Percentiles rank a stretch among this genome's conserved stretches.
phyloP scores from a whole-genome alignment of 371 early-diverging fungal genomes.

The Entomophthora muscae region DNA sequence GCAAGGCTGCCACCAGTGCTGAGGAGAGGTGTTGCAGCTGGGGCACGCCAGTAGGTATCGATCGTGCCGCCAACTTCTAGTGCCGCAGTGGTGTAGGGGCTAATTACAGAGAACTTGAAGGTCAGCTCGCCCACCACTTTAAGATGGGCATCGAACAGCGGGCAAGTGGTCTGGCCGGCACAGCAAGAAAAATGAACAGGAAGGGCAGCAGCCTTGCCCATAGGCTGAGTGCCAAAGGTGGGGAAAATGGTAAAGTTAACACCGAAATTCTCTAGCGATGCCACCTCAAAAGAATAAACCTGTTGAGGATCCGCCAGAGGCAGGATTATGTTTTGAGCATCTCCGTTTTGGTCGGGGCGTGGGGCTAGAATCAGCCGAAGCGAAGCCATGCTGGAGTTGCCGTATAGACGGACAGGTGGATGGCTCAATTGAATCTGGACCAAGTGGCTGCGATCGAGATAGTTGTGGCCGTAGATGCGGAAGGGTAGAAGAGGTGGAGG shows the following conservation, averaged over 20 bases:
- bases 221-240: constrained; percentile 81
- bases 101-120: constrained; percentile 62
- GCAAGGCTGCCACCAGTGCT: constrained; percentile 21
- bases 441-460: constrained; percentile 67
- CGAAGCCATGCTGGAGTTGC: constrained; percentile 43
- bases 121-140: constrained; percentile 76
- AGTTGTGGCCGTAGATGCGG: constrained; percentile 89
- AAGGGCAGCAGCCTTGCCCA: constrained; percentile 75
- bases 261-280: constrained; percentile 46
- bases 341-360: constrained; percentile 30
- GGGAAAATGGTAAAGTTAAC: constrained; percentile 85
- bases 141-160: constrained; percentile 72
- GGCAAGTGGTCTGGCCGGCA: constrained; percentile 30
- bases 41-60: constrained; percentile 94
- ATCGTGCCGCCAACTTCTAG: constrained; percentile 82
- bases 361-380: constrained; percentile 36
- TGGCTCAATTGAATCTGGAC: constrained; percentile 47
- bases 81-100: constrained; percentile 69
- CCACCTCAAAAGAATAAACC: constrained; percentile 67
- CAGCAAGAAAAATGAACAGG: constrained; percentile 41
- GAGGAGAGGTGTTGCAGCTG: constrained; percentile 16
- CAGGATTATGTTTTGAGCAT: constrained; percentile 71
- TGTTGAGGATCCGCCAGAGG: constrained; percentile 68
- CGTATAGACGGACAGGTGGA: constrained; percentile 38
- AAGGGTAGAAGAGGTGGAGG: constrained; percentile 96